These are phyloP conservation scores for Cladochytrium replicatum DNA, from an alignment of 192 early-diverging fungal species.

Conservation along the genomic window DNA sequence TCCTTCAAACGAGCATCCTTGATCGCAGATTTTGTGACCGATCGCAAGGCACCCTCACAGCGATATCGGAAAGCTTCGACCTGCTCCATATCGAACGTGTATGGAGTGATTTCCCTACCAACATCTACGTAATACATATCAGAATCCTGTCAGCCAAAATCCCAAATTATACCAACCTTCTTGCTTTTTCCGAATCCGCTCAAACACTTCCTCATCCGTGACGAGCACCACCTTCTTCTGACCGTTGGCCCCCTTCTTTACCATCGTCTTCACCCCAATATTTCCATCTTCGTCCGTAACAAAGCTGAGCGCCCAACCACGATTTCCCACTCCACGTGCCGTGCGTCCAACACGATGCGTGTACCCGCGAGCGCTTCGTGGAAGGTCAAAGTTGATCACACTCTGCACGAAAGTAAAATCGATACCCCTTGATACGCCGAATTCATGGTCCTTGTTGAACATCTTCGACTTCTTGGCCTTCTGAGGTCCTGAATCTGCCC, in stretches of 20 bases:
- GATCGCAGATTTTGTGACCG: conserved; percentile 64
- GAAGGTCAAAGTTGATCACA: conserved; percentile 98
- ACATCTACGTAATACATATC: conserved; percentile 6
- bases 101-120: conserved; percentile 51
- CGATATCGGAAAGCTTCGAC: conserved; percentile 91
- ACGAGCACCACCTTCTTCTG: conserved; percentile 5
- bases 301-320: conserved; percentile 84
- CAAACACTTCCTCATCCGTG: conserved; percentile 59
- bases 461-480: conserved; percentile 28
- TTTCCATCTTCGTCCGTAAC: conserved; percentile 49
- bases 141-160: background rate
- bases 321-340: conserved; percentile 74
- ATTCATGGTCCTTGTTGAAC: conserved; percentile 67
- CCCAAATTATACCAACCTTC: conserved; percentile 27
- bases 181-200: conserved; percentile 68
- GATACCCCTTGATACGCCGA: conserved; percentile 91
- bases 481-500: too few relatives aligned
- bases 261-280: conserved; percentile 14
- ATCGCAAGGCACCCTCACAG: conserved; percentile 69
- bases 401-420: conserved; percentile 88
- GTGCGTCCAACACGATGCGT: conserved; percentile 95
- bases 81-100: conserved; percentile 76
- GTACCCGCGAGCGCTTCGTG: conserved; percentile 71
- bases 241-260: conserved; percentile 15
- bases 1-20: conserved; percentile 92